A percentile compares a stretch with the other conserved stretches of the same genome.
phyloP scores from a whole-genome alignment of 2,329 filamentous ascomycete species.

The Alternaria brassicae region DNA sequence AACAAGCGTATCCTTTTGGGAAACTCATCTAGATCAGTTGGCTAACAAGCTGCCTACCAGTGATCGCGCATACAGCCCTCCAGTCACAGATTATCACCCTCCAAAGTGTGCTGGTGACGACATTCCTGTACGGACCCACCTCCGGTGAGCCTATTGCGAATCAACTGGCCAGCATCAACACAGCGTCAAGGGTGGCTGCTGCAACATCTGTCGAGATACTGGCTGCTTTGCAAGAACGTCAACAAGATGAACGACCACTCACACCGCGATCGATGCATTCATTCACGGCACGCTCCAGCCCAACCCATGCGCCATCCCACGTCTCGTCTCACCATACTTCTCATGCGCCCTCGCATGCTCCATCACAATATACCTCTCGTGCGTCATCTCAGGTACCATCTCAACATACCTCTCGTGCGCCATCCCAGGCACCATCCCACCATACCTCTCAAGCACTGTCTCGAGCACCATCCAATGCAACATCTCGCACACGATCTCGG shows the following conservation, averaged over 20 bases:
- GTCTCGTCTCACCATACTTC: slow-evolving; percentile 1
- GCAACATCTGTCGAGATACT: slow-evolving; percentile 40
- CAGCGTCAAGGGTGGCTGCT: slow-evolving; percentile 40
- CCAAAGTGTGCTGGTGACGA: slow-evolving; percentile 42
- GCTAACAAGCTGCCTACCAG: slow-evolving; percentile 22
- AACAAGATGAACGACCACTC: slow-evolving; percentile 24
- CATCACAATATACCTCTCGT: background rate
- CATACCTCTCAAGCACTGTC: background rate
- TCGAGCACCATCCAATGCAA: background rate
- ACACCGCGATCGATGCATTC: slow-evolving; percentile 27
- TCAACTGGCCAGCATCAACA: slow-evolving; percentile 40
- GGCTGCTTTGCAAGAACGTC: slow-evolving; percentile 35
- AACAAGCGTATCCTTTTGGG: background rate
- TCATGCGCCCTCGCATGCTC: background rate
- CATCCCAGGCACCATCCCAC: background rate
- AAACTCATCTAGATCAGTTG: background rate
- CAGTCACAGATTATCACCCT: slow-evolving; percentile 48
- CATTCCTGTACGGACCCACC: slow-evolving; percentile 47
- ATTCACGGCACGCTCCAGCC: slow-evolving; percentile 13
- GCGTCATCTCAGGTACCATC: background rate
- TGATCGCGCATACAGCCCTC: slow-evolving; percentile 40
- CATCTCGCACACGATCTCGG: background rate
- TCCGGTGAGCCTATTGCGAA: slow-evolving; percentile 42
- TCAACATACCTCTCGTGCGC: background rate
- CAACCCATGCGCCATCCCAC: slow-evolving; percentile 6